These are phyloP conservation scores for Rhizoctonia solani DNA, from an alignment of 1,284 basidiomycete genomes.

Conservation along the genomic window DNA sequence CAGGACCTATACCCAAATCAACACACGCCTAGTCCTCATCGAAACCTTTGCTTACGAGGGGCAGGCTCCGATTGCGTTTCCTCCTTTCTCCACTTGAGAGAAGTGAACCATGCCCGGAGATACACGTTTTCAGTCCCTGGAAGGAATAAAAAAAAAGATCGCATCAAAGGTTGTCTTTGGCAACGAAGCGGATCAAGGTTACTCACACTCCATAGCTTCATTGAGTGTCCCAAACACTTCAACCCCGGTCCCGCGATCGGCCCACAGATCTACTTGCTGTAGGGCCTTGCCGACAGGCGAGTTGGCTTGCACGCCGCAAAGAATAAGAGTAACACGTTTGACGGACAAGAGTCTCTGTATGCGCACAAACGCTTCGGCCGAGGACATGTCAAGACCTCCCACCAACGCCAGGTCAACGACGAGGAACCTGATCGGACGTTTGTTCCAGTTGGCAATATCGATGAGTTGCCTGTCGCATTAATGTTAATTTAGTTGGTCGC, in stretches of 20 bases:
- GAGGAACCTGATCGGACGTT: conserved; percentile 86
- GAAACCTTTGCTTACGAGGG: conserved; percentile 41
- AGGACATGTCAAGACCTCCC: conserved; percentile 90
- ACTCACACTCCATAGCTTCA: conserved; percentile 90
- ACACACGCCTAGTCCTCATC: conserved; percentile 36
- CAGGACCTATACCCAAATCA: conserved; percentile 43
- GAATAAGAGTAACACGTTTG: conserved; percentile 80
- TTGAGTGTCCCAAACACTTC: conserved; percentile 85
- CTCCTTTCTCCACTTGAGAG: conserved; percentile 43
- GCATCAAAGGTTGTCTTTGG: not conserved
- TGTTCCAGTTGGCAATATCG: conserved; percentile 73
- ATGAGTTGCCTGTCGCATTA: conserved; percentile 60
- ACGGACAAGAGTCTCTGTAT: conserved; percentile 81
- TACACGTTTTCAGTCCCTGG: conserved; percentile 91
- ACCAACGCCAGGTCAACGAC: conserved; percentile 86
- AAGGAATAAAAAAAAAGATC: not conserved
- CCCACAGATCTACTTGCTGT: conserved; percentile 74
- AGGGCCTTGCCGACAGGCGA: conserved; percentile 72
- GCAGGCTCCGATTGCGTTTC: conserved; percentile 32
- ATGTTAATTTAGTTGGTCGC: not conserved
- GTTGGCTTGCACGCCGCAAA: conserved; percentile 78
- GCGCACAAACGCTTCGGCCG: conserved; percentile 93
- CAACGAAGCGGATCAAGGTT: too few relatives aligned
- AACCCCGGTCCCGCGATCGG: conserved; percentile 64
- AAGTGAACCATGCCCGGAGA: conserved; percentile 72